Percentiles rank a stretch among this genome's conserved stretches.
These are phyloP conservation scores for Pichia gijzeniarum DNA, from an alignment of 805 yeast genomes.

Conservation along the genomic window DNA sequence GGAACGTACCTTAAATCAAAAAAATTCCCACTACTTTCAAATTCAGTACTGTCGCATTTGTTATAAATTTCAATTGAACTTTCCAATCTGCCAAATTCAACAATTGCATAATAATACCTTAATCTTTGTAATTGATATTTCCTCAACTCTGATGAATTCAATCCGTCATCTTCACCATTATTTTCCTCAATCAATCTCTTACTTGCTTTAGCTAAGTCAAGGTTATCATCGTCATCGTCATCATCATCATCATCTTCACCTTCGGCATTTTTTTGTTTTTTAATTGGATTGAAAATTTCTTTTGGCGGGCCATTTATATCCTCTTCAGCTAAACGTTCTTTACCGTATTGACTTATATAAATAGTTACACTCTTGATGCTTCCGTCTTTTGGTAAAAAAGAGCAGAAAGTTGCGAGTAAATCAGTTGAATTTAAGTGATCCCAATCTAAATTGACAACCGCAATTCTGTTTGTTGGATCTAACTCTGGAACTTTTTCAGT, in stretches of 20 bases:
- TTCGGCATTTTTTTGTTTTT: constrained; percentile 29
- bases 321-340: constrained; percentile 83
- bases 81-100: constrained; percentile 64
- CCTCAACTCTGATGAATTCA: constrained; percentile 76
- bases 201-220: constrained; percentile 53
- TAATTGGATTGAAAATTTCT: constrained; percentile 57
- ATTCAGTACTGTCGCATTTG: constrained; percentile 92
- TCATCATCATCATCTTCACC: constrained; percentile 36
- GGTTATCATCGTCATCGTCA: constrained; percentile 39
- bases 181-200: constrained; percentile 62
- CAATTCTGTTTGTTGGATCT: constrained; percentile 75
- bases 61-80: constrained; percentile 75
- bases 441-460: constrained; percentile 97
- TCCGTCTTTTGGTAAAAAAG: constrained; percentile 78
- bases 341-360: constrained; percentile 89
- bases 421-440: constrained; percentile 87
- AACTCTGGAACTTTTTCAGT: constrained; percentile 70
- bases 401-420: constrained; percentile 78
- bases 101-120: constrained; percentile 89
- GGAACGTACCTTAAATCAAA: constrained; percentile 92
- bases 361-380: constrained; percentile 60
- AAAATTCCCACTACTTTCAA: constrained; percentile 89
- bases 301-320: constrained; percentile 89
- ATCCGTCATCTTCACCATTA: constrained; percentile 68
- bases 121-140: constrained; percentile 88